Evolutionary conservation across 306 rosid genomes (phyloP).

Genomic region (Malus sylvestris): DNA sequence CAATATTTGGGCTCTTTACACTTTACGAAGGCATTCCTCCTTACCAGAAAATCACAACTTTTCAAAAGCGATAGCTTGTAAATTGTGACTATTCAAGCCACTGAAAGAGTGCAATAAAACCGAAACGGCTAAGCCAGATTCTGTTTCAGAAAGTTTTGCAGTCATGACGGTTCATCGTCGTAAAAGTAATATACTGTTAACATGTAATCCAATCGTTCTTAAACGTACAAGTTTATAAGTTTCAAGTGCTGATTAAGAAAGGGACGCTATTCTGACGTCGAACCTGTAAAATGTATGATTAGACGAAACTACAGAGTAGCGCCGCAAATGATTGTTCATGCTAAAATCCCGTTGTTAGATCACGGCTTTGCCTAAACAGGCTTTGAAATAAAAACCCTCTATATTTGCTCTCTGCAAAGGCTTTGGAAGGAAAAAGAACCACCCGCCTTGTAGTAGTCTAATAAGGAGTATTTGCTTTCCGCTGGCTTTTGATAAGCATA

Average conservation of each 20-base stretch:
- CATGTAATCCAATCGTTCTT: not conserved
- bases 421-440: conserved; percentile 1
- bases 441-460: not conserved
- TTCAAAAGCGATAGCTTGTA: too few species aligned
- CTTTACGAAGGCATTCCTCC: too few species aligned
- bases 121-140: not conserved
- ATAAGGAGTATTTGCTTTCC: not conserved
- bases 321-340: not conserved
- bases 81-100: too few species aligned
- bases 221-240: not conserved
- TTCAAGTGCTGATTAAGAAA: not conserved
- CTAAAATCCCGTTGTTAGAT: conserved; percentile 1
- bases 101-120: too few species aligned
- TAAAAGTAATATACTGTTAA: not conserved
- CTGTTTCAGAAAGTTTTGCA: not conserved
- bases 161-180: not conserved
- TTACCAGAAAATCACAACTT: too few species aligned
- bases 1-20: too few species aligned
- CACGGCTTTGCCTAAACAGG: not conserved
- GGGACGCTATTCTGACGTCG: not conserved
- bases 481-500: not conserved
- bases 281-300: not conserved
- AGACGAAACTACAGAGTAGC: not conserved
- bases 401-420: not conserved
- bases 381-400: not conserved